Base-by-base conservation (phyloP, 352 stramenopile species). In the Phytophthora citrophthora region DNA sequence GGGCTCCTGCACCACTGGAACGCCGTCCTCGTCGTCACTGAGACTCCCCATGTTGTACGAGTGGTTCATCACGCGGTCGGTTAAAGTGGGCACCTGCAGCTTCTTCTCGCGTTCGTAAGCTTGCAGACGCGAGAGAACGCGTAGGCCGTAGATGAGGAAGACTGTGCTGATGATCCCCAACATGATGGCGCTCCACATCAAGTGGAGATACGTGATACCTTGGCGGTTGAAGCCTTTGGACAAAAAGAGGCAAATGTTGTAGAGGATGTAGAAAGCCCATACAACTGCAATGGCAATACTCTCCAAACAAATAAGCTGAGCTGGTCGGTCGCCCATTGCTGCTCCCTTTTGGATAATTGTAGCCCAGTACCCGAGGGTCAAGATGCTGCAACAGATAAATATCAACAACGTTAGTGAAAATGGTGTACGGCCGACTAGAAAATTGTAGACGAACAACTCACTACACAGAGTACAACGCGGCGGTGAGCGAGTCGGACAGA, bases 391-490 rank as follows among this genome's bases (percentile, higher is more conserved):
- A 15, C 10, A 50, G 10, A 32, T 26, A 61, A 12, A 59, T 26
- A 4, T 15, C 27, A 29, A 16, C 24, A 27, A 49, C 15, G 24
- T 67, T 55, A 68, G 57, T 26, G 23, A 26, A 7, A 36, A 34
- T 45, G 29, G 6, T 16, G 44, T 40, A 16, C 5, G 1, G n/a
- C 1, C 10, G 8, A 26, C 15, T 20, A 7, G 24, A 32, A 18
- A 47, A 2, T n/a, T 54, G 5, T 13, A 36, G n/a, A 2, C 44
- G 11, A 10, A 38, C 78, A 41, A 80, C 71, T 40, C 70, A 79
- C 70, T 77, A 83, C 38, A 83, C 68, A 6, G 74, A 75, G 64
- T 80, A 80, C 23, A 83, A 64, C 11, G 70, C 70, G 4, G 71
- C 63, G 9, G 74, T 83, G 53, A 76, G 70, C 23, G 74, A 76